Conservation (phyloP, 2,329 filamentous ascomycete species). For the Colletotrichum sansevieriae region DNA sequence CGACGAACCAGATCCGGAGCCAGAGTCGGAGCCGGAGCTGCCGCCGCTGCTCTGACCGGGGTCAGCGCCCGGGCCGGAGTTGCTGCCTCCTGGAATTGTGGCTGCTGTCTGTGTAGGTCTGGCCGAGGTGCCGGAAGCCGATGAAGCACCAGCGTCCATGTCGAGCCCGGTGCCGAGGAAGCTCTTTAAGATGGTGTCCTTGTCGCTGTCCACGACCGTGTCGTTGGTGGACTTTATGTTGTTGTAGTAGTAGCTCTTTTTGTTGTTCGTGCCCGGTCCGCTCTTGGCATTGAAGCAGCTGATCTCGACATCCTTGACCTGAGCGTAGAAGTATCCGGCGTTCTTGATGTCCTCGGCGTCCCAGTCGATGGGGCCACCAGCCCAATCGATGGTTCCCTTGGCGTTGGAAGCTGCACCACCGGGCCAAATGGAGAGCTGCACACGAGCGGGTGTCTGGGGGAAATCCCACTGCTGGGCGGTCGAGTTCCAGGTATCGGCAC, state of each 20-base stretch:
- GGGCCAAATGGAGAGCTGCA: conserved; percentile 97
- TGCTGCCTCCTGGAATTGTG: conserved; percentile 50
- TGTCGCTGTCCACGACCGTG: conserved; percentile 81
- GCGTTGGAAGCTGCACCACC: conserved; percentile 85
- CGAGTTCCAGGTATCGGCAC: conserved; percentile 86
- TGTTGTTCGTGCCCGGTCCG: conserved; percentile 75
- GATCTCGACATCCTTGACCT: conserved; percentile 81
- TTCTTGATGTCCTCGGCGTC: conserved; percentile 81
- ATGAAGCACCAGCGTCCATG: conserved; percentile 63
- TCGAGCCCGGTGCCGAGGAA: conserved; percentile 86
- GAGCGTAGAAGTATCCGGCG: conserved; percentile 90
- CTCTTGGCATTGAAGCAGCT: conserved; percentile 81
- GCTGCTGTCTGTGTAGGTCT: conserved; percentile 37
- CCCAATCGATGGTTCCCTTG: conserved; percentile 89
- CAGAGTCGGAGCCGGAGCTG: conserved; percentile 34
- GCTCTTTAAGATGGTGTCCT: conserved; percentile 81
- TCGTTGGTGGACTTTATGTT: conserved; percentile 76
- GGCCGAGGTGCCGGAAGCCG: conserved; percentile 40
- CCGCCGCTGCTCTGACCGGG: conserved; percentile 44
- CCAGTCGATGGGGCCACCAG: conserved; percentile 93
- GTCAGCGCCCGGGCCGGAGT: conserved; percentile 45
- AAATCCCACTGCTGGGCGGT: conserved; percentile 86
- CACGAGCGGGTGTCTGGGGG: conserved; percentile 90
- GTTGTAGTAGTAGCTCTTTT: conserved; percentile 82
- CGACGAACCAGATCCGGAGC: conserved; percentile 34